Evolutionary conservation across 495 filamentous ascomycete species (phyloP).

Genomic region (Penicillium waksmanii): DNA sequence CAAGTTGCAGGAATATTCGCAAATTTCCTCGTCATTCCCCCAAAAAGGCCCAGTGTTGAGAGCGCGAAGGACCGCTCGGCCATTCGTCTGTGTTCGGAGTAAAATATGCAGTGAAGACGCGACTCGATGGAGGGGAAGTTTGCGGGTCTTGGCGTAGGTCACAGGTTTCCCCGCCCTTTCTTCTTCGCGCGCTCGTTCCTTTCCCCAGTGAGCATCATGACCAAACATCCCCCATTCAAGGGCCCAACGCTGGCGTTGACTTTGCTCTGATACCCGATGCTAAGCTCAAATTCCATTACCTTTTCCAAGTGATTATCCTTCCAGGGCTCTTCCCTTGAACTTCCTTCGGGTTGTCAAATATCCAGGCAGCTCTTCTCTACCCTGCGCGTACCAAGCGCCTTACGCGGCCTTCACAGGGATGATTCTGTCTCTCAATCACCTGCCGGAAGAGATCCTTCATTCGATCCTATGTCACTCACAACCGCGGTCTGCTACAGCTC

Average conservation of each 20-base stretch:
- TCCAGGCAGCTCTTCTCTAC: too few species aligned
- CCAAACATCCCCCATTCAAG: not conserved
- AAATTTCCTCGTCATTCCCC: not conserved
- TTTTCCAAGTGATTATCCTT: too few species aligned
- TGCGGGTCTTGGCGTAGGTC: not conserved
- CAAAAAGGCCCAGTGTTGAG: too few species aligned
- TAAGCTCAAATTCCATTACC: not conserved
- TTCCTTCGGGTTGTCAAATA: too few species aligned
- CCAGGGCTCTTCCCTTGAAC: too few species aligned
- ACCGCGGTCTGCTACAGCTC: conserved; percentile 45
- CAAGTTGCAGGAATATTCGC: not conserved
- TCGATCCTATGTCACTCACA: conserved; percentile 65
- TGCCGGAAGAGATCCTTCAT: conserved; percentile 78
- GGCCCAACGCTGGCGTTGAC: conserved; percentile 19
- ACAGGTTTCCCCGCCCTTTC: not conserved
- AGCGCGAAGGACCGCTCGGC: too few species aligned
- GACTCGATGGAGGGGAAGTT: too few species aligned
- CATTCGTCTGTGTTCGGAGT: too few species aligned
- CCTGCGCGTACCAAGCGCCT: not conserved
- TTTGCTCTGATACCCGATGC: conserved; percentile 2
- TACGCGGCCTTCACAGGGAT: conserved; percentile 31
- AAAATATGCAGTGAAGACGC: too few species aligned
- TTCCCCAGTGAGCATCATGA: not conserved
- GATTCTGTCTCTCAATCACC: conserved; percentile 43
- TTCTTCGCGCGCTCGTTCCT: not conserved